A percentile compares a stretch with the other conserved stretches of the same genome.
These are phyloP conservation scores for Wickerhamiella slavikovae DNA, from an alignment of 805 yeast genomes.

Conservation along the genomic window DNA sequence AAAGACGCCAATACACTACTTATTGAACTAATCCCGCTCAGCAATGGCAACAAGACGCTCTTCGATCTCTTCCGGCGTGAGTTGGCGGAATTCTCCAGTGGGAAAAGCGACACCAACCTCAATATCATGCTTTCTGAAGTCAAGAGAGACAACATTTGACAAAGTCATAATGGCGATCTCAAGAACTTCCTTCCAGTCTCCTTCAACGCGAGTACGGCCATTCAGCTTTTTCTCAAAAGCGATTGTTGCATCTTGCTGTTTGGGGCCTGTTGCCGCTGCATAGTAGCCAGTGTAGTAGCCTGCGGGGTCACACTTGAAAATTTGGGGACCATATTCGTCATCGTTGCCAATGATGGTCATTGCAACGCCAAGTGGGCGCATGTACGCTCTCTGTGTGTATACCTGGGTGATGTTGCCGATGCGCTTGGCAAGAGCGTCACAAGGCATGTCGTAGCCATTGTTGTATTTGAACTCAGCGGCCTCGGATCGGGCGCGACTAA, in stretches of 20 bases:
- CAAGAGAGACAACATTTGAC: conserved; percentile 75
- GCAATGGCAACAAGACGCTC: conserved; percentile 88
- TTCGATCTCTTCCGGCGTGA: conserved; percentile 77
- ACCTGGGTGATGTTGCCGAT: conserved; percentile 92
- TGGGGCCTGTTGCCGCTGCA: conserved; percentile 92
- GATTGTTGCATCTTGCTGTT: conserved; percentile 87
- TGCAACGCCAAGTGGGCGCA: conserved; percentile 95
- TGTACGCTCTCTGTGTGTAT: conserved; percentile 93
- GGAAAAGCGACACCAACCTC: conserved; percentile 78
- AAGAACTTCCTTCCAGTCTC: conserved; percentile 74
- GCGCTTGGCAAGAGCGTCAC: conserved; percentile 76
- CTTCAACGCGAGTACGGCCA: conserved; percentile 44
- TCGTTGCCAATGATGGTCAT: conserved; percentile 74
- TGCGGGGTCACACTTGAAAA: conserved; percentile 92
- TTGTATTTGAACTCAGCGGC: conserved; percentile 88
- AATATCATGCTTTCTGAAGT: conserved; percentile 79
- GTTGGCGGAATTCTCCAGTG: conserved; percentile 41
- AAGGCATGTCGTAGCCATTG: conserved; percentile 94
- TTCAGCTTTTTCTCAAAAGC: conserved; percentile 79
- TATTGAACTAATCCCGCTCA: conserved; percentile 90
- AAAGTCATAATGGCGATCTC: conserved; percentile 77
- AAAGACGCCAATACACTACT: too few relatives aligned
- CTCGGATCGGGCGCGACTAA: conserved; percentile 80
- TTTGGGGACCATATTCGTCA: conserved; percentile 74
- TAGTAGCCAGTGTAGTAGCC: conserved; percentile 82